These are phyloP conservation scores for Blastobotrys persicus DNA, from an alignment of 1,139 yeast species.

Conservation along the genomic window DNA sequence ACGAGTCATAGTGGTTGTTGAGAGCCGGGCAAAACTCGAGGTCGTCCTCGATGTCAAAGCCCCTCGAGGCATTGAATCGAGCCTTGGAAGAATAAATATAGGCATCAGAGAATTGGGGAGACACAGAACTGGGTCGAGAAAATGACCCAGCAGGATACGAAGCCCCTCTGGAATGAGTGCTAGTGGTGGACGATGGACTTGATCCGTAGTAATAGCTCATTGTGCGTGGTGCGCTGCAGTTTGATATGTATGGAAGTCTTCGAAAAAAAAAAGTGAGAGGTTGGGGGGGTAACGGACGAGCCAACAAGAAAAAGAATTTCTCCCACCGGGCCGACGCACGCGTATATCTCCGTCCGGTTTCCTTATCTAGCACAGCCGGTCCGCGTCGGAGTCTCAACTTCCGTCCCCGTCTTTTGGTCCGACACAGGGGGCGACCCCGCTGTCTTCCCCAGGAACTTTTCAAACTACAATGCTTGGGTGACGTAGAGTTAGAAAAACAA, in stretches of 20 bases:
- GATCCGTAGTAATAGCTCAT: constrained; percentile 18
- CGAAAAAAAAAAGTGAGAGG: constrained; percentile 7
- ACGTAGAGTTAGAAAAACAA: no score
- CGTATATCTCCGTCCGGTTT: constrained; percentile 4
- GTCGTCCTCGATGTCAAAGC: constrained; percentile 70
- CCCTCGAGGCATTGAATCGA: constrained; percentile 60
- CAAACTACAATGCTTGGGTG: no score
- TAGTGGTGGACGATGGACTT: constrained; percentile 14
- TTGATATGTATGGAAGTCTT: background rate
- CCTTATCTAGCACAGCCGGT: no score
- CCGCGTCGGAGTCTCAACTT: no score
- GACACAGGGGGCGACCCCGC: no score
- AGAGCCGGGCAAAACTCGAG: constrained; percentile 55
- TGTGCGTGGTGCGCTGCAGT: constrained; percentile 24
- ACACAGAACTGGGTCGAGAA: constrained; percentile 32
- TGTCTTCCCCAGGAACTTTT: no score
- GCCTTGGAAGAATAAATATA: constrained; percentile 27
- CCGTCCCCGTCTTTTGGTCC: no score
- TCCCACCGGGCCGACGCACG: background rate
- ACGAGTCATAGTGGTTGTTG: constrained; percentile 12
- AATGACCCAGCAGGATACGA: constrained; percentile 14
- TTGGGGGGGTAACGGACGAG: constrained; percentile 8
- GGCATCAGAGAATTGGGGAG: constrained; percentile 32
- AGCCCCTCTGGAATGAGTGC: constrained; percentile 15
- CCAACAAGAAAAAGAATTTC: constrained; percentile 1